These are phyloP conservation scores for Marasmius sp. DNA, from an alignment of 1,284 basidiomycete genomes.

Conservation along the genomic window DNA sequence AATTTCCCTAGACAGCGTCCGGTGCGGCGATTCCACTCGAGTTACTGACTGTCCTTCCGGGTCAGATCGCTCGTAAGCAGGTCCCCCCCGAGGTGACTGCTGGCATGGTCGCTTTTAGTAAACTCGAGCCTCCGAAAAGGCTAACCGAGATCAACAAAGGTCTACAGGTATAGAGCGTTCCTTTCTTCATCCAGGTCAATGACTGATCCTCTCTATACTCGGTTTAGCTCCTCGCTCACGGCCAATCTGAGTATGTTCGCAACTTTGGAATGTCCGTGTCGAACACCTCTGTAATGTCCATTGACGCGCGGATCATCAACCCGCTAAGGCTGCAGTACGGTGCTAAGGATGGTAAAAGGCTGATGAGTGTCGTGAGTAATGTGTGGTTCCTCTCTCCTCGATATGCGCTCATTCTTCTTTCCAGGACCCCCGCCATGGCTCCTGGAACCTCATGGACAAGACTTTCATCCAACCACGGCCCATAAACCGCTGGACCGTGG, in stretches of 20 bases:
- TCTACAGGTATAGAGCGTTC: conserved; percentile 34
- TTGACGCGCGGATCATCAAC: conserved; percentile 5
- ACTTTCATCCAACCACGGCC: background rate
- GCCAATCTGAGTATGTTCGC: conserved; percentile 16
- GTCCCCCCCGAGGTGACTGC: conserved; percentile 55
- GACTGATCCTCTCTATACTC: background rate
- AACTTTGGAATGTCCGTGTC: conserved; percentile 12
- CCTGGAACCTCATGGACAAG: conserved; percentile 2
- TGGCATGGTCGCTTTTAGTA: conserved; percentile 54
- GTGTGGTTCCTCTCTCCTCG: background rate
- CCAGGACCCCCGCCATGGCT: background rate
- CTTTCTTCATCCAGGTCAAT: background rate
- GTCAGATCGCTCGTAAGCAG: conserved; percentile 61
- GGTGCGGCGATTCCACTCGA: conserved; percentile 58
- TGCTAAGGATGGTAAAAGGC: background rate
- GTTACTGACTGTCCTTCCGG: conserved; percentile 46
- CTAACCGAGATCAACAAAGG: conserved; percentile 45
- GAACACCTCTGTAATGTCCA: background rate
- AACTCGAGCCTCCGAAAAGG: conserved; percentile 48
- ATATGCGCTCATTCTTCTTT: background rate
- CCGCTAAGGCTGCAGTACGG: conserved; percentile 9
- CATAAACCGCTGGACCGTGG: background rate
- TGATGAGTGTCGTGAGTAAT: background rate
- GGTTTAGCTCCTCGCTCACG: conserved; percentile 9
- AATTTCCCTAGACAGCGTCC: conserved; percentile 37